Percentiles rank a stretch among this genome's conserved stretches.
phyloP scores from a whole-genome alignment of 1,284 basidiomycete species.

The Cryptococcus maquisensis region DNA sequence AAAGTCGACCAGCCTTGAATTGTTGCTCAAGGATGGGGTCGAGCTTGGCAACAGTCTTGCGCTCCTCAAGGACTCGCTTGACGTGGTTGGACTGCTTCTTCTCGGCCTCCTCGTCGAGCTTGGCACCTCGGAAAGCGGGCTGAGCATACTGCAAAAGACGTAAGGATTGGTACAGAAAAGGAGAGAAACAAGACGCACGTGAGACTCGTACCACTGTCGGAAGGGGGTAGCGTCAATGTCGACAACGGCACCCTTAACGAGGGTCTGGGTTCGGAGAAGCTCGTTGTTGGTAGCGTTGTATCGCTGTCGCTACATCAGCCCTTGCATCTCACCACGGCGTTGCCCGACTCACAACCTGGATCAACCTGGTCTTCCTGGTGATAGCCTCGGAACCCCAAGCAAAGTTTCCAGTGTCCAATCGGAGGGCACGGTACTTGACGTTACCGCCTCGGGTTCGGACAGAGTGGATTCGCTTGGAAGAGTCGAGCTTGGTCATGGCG shows the following conservation, averaged over 20 bases:
- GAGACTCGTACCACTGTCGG: conserved; percentile 96
- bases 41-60: conserved; percentile 89
- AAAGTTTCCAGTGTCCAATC: conserved; percentile 91
- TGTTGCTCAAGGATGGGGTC: conserved; percentile 72
- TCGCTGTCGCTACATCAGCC: conserved; percentile 54
- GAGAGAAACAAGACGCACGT: conserved; percentile 59
- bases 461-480: conserved; percentile 84
- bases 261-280: conserved; percentile 95
- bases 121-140: conserved; percentile 74
- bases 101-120: conserved; percentile 56
- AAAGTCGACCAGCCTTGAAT: conserved; percentile 54
- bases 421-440: conserved; percentile 86
- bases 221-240: conserved; percentile 95
- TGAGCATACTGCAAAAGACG: conserved; percentile 69
- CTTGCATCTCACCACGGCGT: not conserved
- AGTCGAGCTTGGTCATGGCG: conserved; percentile 85
- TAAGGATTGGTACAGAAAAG: not conserved
- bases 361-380: conserved; percentile 89
- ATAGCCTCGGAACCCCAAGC: conserved; percentile 91
- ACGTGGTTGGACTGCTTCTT: conserved; percentile 85
- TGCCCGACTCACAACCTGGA: conserved; percentile 77
- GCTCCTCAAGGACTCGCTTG: conserved; percentile 76
- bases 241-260: conserved; percentile 91
- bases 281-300: conserved; percentile 99
- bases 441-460: conserved; percentile 93